Base-by-base conservation (phyloP, 1,284 basidiomycete species). In the Cryptococcus jaspeensis region DNA sequence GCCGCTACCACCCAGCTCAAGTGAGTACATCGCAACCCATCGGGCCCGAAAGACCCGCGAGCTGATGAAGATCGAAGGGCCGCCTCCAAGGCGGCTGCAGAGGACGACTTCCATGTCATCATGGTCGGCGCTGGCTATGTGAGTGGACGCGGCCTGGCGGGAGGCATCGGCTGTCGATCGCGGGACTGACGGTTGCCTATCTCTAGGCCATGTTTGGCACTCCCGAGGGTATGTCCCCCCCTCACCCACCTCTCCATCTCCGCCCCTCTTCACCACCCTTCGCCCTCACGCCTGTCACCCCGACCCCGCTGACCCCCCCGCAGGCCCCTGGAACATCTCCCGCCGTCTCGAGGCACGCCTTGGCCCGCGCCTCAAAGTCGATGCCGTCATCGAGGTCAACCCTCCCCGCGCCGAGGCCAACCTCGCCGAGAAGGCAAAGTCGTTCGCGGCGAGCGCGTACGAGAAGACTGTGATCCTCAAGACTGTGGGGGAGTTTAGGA, bases 371-470 rank as follows among this genome's bases (percentile, higher is more conserved):
- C 87, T 98, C 73, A 93, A 92, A 75, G 91, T 98, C 45, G 85
- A 91, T 55, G 94, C 91, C 15, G 82, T 98, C 56, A 88, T 98
- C 70, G 94, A 98, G 76, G 92, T 94, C 36, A 86, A 86, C 16
- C 82, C 85, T 52, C 86, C 89, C 46, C 88, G 90, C 4, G 91
- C 92, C 20, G 82, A 85, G 18, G 80, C 84, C 16, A 89, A 88
- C 23, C 84, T 98, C 55, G 82, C 85, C 67, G 85, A 87, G 80
- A 98, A 98, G 83, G 85, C 89, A 70, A 87, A 63, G 18, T 51
- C 88, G 70, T 89, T 89, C 15, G 92, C 92, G 80, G 92, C 94
- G 73, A 82, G 86, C 53, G 87, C 87, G 40, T 98, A 98, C 79
- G 84, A 88, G 70, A 83, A 90, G 70, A 95, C 93, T 3, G 84